Conservation (phyloP, 108 stramenopile species). For the Craspedostauros australis region DNA sequence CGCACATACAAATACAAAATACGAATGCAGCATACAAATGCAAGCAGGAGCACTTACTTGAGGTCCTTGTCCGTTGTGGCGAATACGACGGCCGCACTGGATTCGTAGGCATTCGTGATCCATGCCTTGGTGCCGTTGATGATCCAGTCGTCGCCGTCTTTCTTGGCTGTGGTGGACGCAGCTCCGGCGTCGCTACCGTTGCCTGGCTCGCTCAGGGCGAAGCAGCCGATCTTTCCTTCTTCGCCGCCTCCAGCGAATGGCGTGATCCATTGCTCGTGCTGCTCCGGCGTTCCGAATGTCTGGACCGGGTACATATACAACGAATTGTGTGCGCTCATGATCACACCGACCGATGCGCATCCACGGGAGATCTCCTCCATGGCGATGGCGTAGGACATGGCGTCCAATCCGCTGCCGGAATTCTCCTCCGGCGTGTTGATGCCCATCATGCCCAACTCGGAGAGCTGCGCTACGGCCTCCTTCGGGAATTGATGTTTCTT, state of each 20-base stretch:
- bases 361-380: constrained; percentile 98
- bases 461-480: constrained; percentile 52
- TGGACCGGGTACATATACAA: constrained; percentile 92
- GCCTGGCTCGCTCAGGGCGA: constrained; percentile 88
- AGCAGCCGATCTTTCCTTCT: constrained; percentile 52
- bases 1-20: no score
- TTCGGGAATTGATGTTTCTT: constrained; percentile 75
- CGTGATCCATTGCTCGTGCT: constrained; percentile 71
- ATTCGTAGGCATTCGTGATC: constrained; percentile 97
- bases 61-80: constrained; percentile 95
- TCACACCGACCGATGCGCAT: constrained; percentile 93
- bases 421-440: constrained; percentile 76
- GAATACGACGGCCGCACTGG: constrained; percentile 89
- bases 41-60: constrained; percentile 81
- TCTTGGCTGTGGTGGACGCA: constrained; percentile 85
- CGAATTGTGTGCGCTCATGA: constrained; percentile 94
- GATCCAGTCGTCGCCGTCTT: constrained; percentile 85
- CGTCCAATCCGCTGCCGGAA: constrained; percentile 90
- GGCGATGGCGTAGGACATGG: constrained; percentile 94
- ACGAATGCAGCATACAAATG: no score
- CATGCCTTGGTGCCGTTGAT: constrained; percentile 98
- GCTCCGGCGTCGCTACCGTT: constrained; percentile 94
- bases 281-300: constrained; percentile 82
- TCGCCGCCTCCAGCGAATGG: constrained; percentile 40
- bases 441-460: constrained; percentile 96